Evolutionary conservation across 805 yeast genomes (phyloP).

Genomic region (Hagleromyces aurorensis): DNA sequence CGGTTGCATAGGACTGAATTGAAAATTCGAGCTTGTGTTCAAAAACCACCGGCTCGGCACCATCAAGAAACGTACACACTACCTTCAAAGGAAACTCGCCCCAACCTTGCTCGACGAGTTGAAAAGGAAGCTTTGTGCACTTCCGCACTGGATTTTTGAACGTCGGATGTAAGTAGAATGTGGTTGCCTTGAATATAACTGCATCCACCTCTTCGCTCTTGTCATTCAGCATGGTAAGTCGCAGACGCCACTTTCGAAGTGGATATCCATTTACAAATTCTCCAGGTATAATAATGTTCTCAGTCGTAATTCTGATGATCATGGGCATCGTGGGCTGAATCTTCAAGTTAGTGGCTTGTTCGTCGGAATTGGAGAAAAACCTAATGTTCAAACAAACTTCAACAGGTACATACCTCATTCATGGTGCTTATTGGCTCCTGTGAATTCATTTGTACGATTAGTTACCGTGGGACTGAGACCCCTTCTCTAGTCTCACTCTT

Average conservation of each 20-base stretch:
- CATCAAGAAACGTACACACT: slow-evolving; percentile 61
- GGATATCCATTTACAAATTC: slow-evolving; percentile 73
- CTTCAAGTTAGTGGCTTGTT: not conserved
- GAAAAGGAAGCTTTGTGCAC: slow-evolving; percentile 70
- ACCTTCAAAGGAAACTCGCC: slow-evolving; percentile 91
- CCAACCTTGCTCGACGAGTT: slow-evolving; percentile 89
- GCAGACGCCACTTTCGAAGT: slow-evolving; percentile 81
- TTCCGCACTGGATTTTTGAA: slow-evolving; percentile 76
- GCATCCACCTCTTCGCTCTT: slow-evolving; percentile 79
- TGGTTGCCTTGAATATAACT: slow-evolving; percentile 71
- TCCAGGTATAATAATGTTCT: slow-evolving; percentile 68
- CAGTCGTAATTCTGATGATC: slow-evolving; percentile 76
- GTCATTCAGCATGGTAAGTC: slow-evolving; percentile 62
- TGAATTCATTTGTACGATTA: too few species aligned
- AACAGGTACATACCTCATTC: too few species aligned
- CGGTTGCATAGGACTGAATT: slow-evolving; percentile 63
- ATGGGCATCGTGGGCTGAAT: slow-evolving; percentile 46
- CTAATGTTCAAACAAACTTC: too few species aligned
- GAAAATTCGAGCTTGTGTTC: slow-evolving; percentile 80
- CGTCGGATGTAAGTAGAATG: slow-evolving; percentile 88
- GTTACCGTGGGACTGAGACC: too few species aligned
- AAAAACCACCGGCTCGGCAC: slow-evolving; percentile 72
- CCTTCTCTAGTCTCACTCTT: too few species aligned
- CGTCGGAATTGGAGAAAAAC: not conserved
- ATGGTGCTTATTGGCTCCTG: too few species aligned